Percentiles rank a stretch among this genome's conserved stretches.
These are phyloP conservation scores for Ormosia emarginata DNA, from an alignment of 306 rosid species.

Conservation along the genomic window DNA sequence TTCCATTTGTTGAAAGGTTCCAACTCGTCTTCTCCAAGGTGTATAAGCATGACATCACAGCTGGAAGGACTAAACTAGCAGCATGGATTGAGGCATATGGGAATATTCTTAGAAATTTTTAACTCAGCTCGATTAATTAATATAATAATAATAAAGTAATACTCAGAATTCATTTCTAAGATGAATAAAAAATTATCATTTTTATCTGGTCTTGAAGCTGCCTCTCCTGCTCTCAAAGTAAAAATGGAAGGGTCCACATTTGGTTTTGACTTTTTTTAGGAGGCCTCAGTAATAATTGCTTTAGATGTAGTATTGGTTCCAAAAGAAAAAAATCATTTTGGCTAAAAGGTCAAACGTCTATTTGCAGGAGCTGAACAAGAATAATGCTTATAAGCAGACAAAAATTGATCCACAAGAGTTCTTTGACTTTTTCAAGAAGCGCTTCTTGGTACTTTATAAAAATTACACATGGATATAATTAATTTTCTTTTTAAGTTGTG, in stretches of 20 bases:
- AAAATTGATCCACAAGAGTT: constrained; percentile 46
- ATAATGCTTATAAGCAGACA: constrained; percentile 60
- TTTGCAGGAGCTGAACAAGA: constrained; percentile 55
- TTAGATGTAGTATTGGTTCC: background rate
- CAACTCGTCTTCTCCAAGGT: constrained; percentile 40
- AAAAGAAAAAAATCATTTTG: background rate
- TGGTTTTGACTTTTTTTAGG: background rate
- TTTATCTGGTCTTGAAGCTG: background rate
- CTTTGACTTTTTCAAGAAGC: constrained; percentile 39
- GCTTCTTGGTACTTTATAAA: constrained; percentile 31
- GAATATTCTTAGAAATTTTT: background rate
- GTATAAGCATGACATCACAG: constrained; percentile 47
- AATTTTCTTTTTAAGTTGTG: background rate
- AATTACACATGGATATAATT: background rate
- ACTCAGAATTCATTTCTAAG: background rate
- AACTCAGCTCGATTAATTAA: background rate
- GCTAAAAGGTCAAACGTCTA: background rate
- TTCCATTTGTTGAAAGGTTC: constrained; percentile 64
- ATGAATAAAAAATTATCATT: background rate
- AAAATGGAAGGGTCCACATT: no score
- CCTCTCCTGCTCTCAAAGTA: no score
- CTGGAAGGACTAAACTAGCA: constrained; percentile 61
- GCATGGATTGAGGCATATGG: constrained; percentile 57
- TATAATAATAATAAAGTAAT: background rate
- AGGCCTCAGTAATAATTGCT: background rate